Evolutionary conservation across 139 green algal genomes (phyloP).

Genomic region (Chlorella ohadii): DNA sequence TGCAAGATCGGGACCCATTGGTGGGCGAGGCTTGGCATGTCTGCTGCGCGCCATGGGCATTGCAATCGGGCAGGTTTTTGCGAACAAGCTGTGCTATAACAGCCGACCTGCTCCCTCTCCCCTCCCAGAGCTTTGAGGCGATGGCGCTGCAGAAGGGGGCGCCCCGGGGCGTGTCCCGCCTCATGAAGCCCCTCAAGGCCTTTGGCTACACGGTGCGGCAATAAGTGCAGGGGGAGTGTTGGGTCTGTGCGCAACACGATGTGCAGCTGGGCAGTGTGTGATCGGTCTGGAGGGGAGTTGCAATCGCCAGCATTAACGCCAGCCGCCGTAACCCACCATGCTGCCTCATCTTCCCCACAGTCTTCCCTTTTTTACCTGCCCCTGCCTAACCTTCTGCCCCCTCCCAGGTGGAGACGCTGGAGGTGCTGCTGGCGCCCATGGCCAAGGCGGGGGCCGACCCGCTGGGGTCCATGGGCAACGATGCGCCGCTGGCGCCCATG

Average conservation of each 20-base stretch:
- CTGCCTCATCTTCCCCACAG: neutral
- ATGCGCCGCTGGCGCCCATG: conserved; percentile 89
- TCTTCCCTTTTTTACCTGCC: neutral
- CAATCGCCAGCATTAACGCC: too few relatives aligned
- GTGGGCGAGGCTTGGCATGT: too few relatives aligned
- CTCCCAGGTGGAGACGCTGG: conserved; percentile 76
- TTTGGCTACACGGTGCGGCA: conserved; percentile 80
- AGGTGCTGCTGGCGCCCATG: conserved; percentile 95
- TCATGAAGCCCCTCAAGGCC: conserved; percentile 53
- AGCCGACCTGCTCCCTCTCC: too few relatives aligned
- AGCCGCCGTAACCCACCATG: too few relatives aligned
- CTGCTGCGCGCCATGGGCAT: too few relatives aligned
- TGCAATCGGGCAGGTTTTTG: too few relatives aligned
- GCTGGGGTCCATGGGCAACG: conserved; percentile 98
- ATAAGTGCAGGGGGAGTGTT: neutral
- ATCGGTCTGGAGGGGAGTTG: too few relatives aligned
- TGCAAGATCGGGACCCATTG: too few relatives aligned
- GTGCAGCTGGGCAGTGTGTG: too few relatives aligned
- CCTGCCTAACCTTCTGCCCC: neutral
- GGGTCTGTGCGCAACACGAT: too few relatives aligned
- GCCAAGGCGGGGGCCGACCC: conserved; percentile 78
- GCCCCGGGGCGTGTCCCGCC: conserved; percentile 27
- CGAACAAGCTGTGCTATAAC: too few relatives aligned
- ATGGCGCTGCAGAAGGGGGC: neutral
- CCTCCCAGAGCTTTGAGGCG: too few relatives aligned